Evolutionary conservation across 2,329 filamentous ascomycete species (phyloP), one percentile per base, ranked within the genome.

Genomic region (Anthostomella pinea): DNA sequence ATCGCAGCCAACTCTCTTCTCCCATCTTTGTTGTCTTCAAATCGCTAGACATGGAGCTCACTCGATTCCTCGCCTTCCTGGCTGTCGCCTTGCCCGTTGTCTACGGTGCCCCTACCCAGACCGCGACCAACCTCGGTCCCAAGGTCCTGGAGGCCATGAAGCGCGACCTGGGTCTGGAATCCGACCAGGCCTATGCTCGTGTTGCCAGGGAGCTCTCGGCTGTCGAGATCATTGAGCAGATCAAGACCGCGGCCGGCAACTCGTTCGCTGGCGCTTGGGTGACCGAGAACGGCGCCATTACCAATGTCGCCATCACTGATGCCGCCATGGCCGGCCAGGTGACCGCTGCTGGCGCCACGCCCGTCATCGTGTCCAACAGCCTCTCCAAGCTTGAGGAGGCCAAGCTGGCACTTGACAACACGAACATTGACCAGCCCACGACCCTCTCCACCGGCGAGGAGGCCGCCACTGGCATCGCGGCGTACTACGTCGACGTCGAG

Each of bases 111-210:
- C 63, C 63, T 37, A 55, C 62, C 16, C 48, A 57, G 32, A 39
- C 60, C 26, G 51, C 60, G 26, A 56, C 40, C 46, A 56, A 41
- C 46, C 60, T 66, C n/a, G 62, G 66, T 54, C 63, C 63, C 34
- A 47, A 62, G 52, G 61, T 66, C 45, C 53, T 66, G 33, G 61
- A 58, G 43, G 63, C 63, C 49, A 66, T 66, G 63, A 66, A 66
- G 61, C 63, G 63, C 45, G 63, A 66, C 53, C 48, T 66, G 33
- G 63, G 63, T 10, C 58, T 66, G 14, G 55, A 65, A 35, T 54
- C 62, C 32, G 55, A 57, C 45, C 56, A 63, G 49, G 63, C 63
- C 18, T 58, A 54, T 40, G 57, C 57, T 44, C 62, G 61, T 52
- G 63, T 66, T 35, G 56, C 59, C 42, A 57, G 60, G 10, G 63